phyloP scores from a whole-genome alignment of 1,139 yeast genomes.

The Yamadazyma dendronema region DNA sequence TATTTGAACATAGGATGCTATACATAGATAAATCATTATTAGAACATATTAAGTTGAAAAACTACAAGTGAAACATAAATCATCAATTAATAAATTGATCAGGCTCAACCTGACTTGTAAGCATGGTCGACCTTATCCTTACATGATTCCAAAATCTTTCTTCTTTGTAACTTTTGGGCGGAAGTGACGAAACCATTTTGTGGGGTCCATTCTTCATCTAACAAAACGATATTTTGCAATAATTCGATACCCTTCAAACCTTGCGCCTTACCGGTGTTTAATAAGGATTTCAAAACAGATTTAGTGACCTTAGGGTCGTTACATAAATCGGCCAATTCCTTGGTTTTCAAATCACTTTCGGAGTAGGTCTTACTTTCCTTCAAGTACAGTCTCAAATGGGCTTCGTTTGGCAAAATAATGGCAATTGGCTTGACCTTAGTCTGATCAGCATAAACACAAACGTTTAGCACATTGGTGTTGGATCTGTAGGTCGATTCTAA shows the following conservation, averaged over 20 bases:
- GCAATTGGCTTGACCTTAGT: constrained; percentile 87
- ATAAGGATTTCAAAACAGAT: constrained; percentile 57
- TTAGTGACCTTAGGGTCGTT: constrained; percentile 56
- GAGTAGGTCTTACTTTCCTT: constrained; percentile 52
- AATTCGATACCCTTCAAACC: constrained; percentile 88
- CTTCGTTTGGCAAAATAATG: constrained; percentile 79
- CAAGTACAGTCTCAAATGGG: constrained; percentile 54
- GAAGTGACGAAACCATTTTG: constrained; percentile 91
- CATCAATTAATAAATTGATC: background rate
- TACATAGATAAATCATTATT: constrained; percentile 4
- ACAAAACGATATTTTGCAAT: constrained; percentile 71
- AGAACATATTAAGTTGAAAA: background rate
- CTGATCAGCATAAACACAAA: constrained; percentile 93
- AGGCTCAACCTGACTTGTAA: constrained; percentile 23
- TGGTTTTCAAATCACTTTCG: constrained; percentile 49
- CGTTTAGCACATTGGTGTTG: constrained; percentile 68
- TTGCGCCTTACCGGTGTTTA: constrained; percentile 74
- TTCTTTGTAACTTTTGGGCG: constrained; percentile 96
- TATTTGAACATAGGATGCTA: constrained; percentile 8
- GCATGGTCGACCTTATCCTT: constrained; percentile 57
- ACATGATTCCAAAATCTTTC: constrained; percentile 73
- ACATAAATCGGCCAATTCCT: constrained; percentile 44
- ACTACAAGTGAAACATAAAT: constrained; percentile 3
- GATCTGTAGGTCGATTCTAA: constrained; percentile 86
- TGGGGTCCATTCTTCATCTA: constrained; percentile 97